Conservation (phyloP, 176 grass and related monocot genomes). For the Lolium rigidum region DNA sequence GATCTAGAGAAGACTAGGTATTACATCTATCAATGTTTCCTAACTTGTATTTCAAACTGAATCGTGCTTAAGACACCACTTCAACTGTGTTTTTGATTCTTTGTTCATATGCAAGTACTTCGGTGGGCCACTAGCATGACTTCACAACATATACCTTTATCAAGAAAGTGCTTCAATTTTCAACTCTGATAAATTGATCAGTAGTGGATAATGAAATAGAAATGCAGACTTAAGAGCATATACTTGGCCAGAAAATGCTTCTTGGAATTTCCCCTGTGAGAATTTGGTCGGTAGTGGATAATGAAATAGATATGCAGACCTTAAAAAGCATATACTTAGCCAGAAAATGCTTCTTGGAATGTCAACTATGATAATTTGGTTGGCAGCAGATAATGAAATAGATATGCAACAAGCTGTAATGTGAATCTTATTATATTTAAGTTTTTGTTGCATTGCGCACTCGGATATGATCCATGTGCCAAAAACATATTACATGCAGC, state of each 20-base stretch:
- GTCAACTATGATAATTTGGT: conserved; percentile 2
- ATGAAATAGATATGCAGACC: conserved; percentile 19
- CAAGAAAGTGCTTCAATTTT: neutral
- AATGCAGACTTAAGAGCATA: no score
- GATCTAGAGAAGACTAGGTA: neutral
- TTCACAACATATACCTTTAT: conserved; percentile 28
- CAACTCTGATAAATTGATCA: neutral
- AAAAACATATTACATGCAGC: neutral
- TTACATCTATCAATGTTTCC: neutral
- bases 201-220: neutral
- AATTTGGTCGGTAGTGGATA: neutral
- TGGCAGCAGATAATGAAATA: neutral
- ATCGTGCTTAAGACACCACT: neutral
- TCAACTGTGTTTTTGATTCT: conserved; percentile 21
- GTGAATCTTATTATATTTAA: conserved; percentile 1
- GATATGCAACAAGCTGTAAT: neutral
- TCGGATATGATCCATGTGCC: neutral
- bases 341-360: neutral
- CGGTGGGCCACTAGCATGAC: neutral
- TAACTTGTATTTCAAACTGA: neutral
- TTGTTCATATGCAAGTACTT: neutral
- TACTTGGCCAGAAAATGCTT: no score
- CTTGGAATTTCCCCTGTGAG: no score
- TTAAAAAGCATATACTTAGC: conserved; percentile 1
- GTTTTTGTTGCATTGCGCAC: neutral